Base-by-base conservation (phyloP, 2,329 filamentous ascomycete genomes). In the Clonostachys rosea region DNA sequence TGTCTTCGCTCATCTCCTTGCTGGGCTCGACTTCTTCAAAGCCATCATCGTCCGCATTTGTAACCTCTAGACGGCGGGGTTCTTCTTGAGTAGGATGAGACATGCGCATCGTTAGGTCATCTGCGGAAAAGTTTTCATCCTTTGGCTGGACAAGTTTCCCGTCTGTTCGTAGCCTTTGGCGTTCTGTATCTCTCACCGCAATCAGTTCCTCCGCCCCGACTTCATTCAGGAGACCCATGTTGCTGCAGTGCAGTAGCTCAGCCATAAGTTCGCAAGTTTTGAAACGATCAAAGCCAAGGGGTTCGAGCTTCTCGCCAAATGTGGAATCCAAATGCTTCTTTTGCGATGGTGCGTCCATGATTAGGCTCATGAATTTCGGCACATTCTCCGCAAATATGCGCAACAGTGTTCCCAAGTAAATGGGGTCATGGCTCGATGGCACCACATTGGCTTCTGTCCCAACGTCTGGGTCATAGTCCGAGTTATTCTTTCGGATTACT, bases 241-340 rank as follows among this genome's bases (percentile, higher is more conserved):
- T 99, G 65, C 92, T 97, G 68, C 94, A 99, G 66, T 99, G 94
- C 37, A 99, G 71, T 41, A 99, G 75, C 67, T 99, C 94, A 1
- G 94, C 94, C 94, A 99, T 97, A 50, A 99, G 76, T 68, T 99
- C 94, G 66, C 94, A 99, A 0, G 94, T 97, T 74, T 99, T 99
- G 75, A 99, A 99, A 17, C 94, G 81, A 67, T 99, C 94, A 61
- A 99, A 99, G 3, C 94, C 94, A 10, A 99, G 78, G 5, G 94
- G 92, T 65, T 97, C 91, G 45, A 99, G 91, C 64, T 87, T 89
- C 42, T 85, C 82, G 45, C 91, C 91, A 73, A 95, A 99, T 0
- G 94, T 94, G 4, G 91, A 92, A 56, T 84, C 86, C 36, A 96
- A 73, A 49, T 86, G 83, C 42, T 86, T 81, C 61, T 87, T 86